Conservation (phyloP, 257 asterid species). For the Salvia splendens region DNA sequence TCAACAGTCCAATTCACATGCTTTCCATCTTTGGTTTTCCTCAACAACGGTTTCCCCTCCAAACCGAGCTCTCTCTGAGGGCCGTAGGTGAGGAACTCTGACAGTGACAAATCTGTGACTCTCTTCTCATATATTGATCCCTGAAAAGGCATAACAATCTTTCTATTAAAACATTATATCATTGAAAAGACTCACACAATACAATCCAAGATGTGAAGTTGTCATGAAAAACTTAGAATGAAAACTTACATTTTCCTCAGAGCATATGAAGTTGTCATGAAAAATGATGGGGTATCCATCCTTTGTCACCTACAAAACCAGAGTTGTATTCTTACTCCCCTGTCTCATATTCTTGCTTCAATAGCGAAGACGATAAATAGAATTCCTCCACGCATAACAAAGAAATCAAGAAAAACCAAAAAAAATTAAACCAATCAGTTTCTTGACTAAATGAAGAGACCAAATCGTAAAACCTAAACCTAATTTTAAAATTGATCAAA, state of each 20-base stretch:
- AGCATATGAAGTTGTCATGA: slow-evolving; percentile 88
- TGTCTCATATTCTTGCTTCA: slow-evolving; percentile 47
- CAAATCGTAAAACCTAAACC: background rate
- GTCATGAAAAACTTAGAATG: no score
- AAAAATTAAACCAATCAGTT: slow-evolving; percentile 44
- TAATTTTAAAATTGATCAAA: background rate
- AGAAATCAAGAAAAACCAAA: background rate
- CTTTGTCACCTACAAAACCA: slow-evolving; percentile 77
- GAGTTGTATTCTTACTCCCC: slow-evolving; percentile 46
- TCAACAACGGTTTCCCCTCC: slow-evolving; percentile 57
- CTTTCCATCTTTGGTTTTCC: slow-evolving; percentile 75
- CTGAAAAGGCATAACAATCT: slow-evolving; percentile 34
- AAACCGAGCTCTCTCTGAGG: slow-evolving; percentile 57
- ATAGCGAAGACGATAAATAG: slow-evolving; percentile 41
- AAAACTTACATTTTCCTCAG: slow-evolving; percentile 56
- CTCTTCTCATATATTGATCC: slow-evolving; percentile 69
- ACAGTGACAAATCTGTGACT: slow-evolving; percentile 66
- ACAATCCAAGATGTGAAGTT: no score
- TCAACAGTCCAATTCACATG: slow-evolving; percentile 69
- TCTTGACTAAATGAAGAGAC: slow-evolving; percentile 5
- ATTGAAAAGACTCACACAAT: no score
- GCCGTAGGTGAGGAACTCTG: slow-evolving; percentile 80
- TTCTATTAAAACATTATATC: no score
- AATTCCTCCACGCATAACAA: slow-evolving; percentile 35
- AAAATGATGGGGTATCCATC: slow-evolving; percentile 91